phyloP scores from a whole-genome alignment of 345 rosid species.

The Sonneratia alba region DNA sequence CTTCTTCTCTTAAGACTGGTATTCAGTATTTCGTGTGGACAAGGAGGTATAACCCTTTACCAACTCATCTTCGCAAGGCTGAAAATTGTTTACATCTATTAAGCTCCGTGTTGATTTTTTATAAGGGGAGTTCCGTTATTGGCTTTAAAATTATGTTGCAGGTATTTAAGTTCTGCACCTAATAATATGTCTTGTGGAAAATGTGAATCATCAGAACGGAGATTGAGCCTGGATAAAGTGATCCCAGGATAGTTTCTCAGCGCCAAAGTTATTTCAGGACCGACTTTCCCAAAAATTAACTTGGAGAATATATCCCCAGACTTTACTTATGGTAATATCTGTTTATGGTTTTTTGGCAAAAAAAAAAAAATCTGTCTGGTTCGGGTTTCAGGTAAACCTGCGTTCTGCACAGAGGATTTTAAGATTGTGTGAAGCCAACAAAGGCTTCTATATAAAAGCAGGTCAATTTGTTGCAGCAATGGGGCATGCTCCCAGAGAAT shows the following conservation, averaged over 20 bases:
- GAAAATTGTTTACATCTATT: neutral
- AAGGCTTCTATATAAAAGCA: conserved; percentile 85
- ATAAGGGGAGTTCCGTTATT: neutral
- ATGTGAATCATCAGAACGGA: neutral
- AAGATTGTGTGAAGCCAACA: conserved; percentile 61
- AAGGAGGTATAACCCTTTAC: neutral
- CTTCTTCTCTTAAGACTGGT: no score
- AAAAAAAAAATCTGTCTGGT: no score
- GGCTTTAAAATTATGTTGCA: neutral
- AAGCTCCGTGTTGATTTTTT: neutral
- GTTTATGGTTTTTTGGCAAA: neutral
- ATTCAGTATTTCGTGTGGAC: neutral
- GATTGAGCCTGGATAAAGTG: neutral
- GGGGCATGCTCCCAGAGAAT: conserved; percentile 72
- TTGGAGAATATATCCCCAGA: neutral
- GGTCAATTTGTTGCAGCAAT: conserved; percentile 79
- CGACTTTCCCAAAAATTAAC: no score
- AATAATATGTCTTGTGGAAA: neutral
- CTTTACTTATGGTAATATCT: neutral
- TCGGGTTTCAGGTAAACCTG: conserved; percentile 46
- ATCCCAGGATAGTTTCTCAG: neutral
- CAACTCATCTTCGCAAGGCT: neutral
- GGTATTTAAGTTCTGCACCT: neutral
- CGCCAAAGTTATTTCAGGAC: neutral
- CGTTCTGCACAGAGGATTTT: conserved; percentile 68